These are phyloP conservation scores for Lactarius psammicola DNA, from an alignment of 768 basidiomycete genomes.

Conservation along the genomic window DNA sequence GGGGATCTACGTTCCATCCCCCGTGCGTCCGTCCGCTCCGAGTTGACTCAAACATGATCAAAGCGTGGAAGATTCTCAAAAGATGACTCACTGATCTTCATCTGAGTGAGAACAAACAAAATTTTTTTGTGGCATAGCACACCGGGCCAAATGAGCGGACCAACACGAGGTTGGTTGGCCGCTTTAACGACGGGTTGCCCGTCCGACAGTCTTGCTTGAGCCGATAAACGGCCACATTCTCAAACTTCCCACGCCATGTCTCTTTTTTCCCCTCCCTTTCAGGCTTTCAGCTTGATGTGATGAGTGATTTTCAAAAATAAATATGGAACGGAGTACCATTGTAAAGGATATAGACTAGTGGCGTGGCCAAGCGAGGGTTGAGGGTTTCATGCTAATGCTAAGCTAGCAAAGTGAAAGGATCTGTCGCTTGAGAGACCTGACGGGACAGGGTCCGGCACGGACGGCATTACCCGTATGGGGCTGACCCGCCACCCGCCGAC, in stretches of 20 bases:
- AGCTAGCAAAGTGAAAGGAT: slow-evolving; percentile 11
- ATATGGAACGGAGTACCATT: slow-evolving; percentile 6
- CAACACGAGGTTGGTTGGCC: slow-evolving; percentile 13
- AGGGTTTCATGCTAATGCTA: slow-evolving; percentile 17
- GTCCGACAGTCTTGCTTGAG: background rate
- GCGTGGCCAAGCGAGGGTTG: slow-evolving; percentile 18
- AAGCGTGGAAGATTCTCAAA: background rate
- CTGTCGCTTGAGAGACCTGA: slow-evolving; percentile 8
- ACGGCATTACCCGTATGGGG: background rate
- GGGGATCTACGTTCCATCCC: slow-evolving; percentile 27
- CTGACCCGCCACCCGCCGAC: slow-evolving; percentile 2
- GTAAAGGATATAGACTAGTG: slow-evolving; percentile 15
- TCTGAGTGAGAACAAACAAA: slow-evolving; percentile 7
- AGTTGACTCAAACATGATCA: slow-evolving; percentile 28
- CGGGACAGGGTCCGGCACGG: background rate
- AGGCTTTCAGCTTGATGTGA: background rate
- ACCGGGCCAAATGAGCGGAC: slow-evolving; percentile 5
- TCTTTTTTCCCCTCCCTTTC: background rate
- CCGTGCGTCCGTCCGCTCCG: slow-evolving; percentile 19
- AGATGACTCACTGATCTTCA: slow-evolving; percentile 20
- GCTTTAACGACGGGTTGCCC: background rate
- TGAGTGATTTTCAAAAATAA: slow-evolving; percentile 16
- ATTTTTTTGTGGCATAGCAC: background rate
- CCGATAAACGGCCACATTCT: slow-evolving; percentile 8
- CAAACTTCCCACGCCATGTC: slow-evolving; percentile 12